Base-by-base conservation (phyloP, 306 rosid species). In the Aeschynomene evenia region DNA sequence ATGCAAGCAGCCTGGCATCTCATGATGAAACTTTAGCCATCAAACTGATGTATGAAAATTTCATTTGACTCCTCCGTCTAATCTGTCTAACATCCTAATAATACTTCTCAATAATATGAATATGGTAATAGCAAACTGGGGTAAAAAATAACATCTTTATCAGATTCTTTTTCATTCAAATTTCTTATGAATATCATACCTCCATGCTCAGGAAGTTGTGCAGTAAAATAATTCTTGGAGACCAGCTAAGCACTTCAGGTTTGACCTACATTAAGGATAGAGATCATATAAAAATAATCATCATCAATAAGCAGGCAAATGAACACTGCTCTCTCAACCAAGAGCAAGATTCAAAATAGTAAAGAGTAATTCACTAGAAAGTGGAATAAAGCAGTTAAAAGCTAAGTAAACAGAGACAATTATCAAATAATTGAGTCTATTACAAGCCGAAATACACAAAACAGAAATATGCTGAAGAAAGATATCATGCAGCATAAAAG, bases 231-330 rank as follows among this genome's bases (percentile, higher is more conserved):
- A 90, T 94, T 66, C 98, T 85, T 53, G 98, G 98, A 29, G 88
- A 85, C 98, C 97, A 94, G 90, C 88, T 94, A 70, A 94, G 75
- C 57, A 94, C 81, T 81, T 94, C 96, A 19, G 98, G 98, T 80
- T 86, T 90, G 77, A 94, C 79, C 98, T 93, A 71, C 66, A 71
- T 63, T 48, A 39, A 76, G 52, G 61, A 67, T 57, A 46, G 64
- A 58, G 59, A 56, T 14, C 60, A 49, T 13, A 65, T 2, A 5
- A 42, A 18, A 54, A 80, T 20, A 58, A 48, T 74, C 57, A 19
- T 74, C 46, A 26, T 0, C 37, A 33, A 75, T 48, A 31, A 66
- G 58, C 33, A 70, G 16, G 51, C 24, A 45, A 75, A 64, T 10
- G 52, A 65, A 72, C 16, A 60, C 29, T 23, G 55, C 24, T 59